Conservation (phyloP, 2,329 filamentous ascomycete species). For the Penicillium carneum region DNA sequence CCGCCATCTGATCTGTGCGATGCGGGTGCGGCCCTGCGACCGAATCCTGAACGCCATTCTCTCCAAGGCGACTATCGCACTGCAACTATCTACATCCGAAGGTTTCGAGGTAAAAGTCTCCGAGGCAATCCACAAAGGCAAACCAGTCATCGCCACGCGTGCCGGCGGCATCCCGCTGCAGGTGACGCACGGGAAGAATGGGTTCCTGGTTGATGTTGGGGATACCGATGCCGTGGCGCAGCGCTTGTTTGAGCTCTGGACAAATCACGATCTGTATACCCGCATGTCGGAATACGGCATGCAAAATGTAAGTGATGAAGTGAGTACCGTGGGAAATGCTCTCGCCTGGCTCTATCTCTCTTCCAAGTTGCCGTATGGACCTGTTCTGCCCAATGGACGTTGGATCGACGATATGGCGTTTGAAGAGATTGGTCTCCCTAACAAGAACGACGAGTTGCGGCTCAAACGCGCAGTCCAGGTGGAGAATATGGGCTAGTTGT, state of each 20-base stretch:
- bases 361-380: conserved; percentile 67
- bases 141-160: conserved; percentile 76
- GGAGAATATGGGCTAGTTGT: conserved; percentile 35
- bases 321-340: conserved; percentile 80
- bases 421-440: conserved; percentile 67
- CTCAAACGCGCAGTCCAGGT: conserved; percentile 53
- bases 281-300: conserved; percentile 71
- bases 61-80: conserved; percentile 72
- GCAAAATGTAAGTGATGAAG: conserved; percentile 77
- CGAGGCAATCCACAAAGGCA: conserved; percentile 80
- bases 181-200: conserved; percentile 73
- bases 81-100: conserved; percentile 81
- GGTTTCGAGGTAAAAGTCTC: conserved; percentile 89
- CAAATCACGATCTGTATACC: conserved; percentile 68
- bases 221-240: conserved; percentile 74
- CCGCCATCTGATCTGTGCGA: conserved; percentile 72
- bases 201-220: conserved; percentile 75
- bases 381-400: conserved; percentile 64
- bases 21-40: conserved; percentile 78
- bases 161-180: conserved; percentile 84
- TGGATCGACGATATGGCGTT: conserved; percentile 80
- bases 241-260: conserved; percentile 71
- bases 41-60: conserved; percentile 80
- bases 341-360: conserved; percentile 80
- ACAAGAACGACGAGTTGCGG: conserved; percentile 66